phyloP scores from a whole-genome alignment of 305 asterid species.

The Solanum hybrid region DNA sequence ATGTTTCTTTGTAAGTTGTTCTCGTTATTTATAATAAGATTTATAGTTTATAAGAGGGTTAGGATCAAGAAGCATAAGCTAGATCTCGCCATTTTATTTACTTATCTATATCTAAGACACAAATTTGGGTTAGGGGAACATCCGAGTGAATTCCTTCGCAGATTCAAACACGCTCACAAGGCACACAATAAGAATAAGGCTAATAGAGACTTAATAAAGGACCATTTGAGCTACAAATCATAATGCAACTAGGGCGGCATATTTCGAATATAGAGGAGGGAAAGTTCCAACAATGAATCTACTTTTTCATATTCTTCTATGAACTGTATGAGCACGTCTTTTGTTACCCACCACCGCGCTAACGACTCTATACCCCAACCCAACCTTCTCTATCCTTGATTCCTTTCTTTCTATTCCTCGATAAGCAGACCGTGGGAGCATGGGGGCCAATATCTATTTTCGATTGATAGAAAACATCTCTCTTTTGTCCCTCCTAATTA shows the following conservation, averaged over 20 bases:
- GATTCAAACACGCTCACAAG: background rate
- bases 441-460: background rate
- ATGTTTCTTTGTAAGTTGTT: background rate
- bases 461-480: background rate
- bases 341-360: background rate
- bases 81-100: background rate
- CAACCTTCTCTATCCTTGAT: background rate
- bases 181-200: background rate
- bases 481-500: background rate
- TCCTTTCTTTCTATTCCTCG: background rate
- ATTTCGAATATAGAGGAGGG: background rate
- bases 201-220: background rate
- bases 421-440: background rate
- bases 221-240: background rate
- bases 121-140: background rate
- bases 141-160: background rate
- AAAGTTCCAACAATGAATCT: background rate
- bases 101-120: background rate
- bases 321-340: background rate
- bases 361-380: background rate
- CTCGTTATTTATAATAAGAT: background rate
- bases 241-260: background rate
- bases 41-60: background rate
- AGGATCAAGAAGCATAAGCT: background rate
- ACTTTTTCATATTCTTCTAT: background rate